phyloP scores from a whole-genome alignment of 164 flowering plant genomes.

The Stephania yunnanensis region DNA sequence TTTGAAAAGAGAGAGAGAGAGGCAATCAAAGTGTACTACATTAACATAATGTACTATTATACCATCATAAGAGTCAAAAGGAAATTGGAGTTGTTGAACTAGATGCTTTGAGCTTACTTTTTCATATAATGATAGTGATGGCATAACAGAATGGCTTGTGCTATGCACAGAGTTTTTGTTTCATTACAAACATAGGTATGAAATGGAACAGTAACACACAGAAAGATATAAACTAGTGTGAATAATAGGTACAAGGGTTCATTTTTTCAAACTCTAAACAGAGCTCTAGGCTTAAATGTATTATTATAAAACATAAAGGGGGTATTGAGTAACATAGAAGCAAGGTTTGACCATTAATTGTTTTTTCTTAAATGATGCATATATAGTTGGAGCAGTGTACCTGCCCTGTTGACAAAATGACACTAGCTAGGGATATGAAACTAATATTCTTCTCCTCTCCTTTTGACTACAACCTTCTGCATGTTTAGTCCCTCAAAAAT shows the following conservation, averaged over 20 bases:
- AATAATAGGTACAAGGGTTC: background rate
- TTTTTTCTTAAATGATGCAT: background rate
- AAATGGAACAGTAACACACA: background rate
- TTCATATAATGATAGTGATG: background rate
- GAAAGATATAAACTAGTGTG: background rate
- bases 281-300: too few species aligned
- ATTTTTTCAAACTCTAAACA: background rate
- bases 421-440: background rate
- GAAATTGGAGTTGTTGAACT: background rate
- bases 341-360: too few species aligned
- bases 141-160: background rate
- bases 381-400: background rate
- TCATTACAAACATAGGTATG: background rate
- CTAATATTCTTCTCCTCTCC: background rate
- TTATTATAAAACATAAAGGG: too few species aligned
- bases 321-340: too few species aligned
- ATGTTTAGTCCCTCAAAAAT: too few species aligned
- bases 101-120: background rate
- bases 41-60: background rate
- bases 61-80: background rate
- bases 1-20: too few species aligned
- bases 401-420: constrained; percentile 7
- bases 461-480: background rate
- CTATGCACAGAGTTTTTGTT: background rate
- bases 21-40: background rate